A percentile compares a stretch with the other conserved stretches of the same genome.
These are phyloP conservation scores for Panellus pusillus DNA, from an alignment of 768 basidiomycete genomes.

Conservation along the genomic window DNA sequence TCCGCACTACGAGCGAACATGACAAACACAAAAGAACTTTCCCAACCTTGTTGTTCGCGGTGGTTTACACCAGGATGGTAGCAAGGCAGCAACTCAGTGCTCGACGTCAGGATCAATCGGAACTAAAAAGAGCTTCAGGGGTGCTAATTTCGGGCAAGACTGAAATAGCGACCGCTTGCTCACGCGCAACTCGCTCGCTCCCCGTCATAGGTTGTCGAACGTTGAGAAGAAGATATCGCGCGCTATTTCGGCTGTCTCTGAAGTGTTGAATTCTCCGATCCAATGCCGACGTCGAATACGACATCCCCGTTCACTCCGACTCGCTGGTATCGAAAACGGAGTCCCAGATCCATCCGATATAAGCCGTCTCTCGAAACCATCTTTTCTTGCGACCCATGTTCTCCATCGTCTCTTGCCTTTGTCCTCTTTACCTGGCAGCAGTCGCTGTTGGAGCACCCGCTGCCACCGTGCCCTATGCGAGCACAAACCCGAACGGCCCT, in stretches of 20 bases:
- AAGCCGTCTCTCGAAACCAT: not conserved
- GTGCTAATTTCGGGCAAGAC: no score
- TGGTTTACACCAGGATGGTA: no score
- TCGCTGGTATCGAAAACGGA: not conserved
- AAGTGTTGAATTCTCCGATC: no score
- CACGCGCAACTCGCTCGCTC: no score
- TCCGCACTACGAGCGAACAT: not conserved
- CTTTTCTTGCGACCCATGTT: not conserved
- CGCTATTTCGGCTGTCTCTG: no score
- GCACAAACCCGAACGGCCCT: slow-evolving; percentile 45
- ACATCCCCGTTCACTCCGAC: not conserved
- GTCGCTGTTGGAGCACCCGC: slow-evolving; percentile 21
- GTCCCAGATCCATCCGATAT: not conserved
- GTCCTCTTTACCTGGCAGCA: slow-evolving; percentile 34
- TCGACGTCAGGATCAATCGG: no score
- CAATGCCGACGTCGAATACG: no score
- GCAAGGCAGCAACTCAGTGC: no score
- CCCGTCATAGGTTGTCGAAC: no score
- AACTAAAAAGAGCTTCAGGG: no score
- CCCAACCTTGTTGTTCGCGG: not conserved
- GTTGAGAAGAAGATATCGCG: no score
- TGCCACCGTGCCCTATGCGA: slow-evolving; percentile 46
- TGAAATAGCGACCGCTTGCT: no score
- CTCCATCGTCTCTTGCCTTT: slow-evolving; percentile 29
- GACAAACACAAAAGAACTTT: not conserved